Evolutionary conservation across 371 early-diverging fungal species (phyloP).

Genomic region (Rhizomucor miehei): DNA sequence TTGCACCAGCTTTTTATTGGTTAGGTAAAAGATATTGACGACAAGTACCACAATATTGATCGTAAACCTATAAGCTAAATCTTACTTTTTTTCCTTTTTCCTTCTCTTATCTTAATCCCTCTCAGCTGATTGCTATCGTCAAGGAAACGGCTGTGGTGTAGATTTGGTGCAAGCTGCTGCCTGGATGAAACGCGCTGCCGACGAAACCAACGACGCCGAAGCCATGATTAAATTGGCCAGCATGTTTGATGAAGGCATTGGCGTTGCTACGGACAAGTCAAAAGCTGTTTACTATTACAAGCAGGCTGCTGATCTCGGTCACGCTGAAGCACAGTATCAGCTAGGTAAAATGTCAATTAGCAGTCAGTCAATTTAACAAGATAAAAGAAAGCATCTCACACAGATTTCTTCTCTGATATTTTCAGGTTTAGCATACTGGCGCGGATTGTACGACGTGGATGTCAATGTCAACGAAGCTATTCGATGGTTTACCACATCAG

Average conservation of each 20-base stretch:
- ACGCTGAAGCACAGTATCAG: slow-evolving; percentile 39
- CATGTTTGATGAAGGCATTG: slow-evolving; percentile 23
- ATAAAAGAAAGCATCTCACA: neutral
- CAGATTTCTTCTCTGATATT: neutral
- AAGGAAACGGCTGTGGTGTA: slow-evolving; percentile 24
- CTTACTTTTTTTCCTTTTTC: too few species aligned
- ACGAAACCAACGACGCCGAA: slow-evolving; percentile 23
- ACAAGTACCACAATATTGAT: too few species aligned
- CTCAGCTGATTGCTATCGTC: slow-evolving; percentile 24
- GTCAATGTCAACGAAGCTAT: slow-evolving; percentile 23
- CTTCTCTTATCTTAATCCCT: neutral
- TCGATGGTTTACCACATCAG: slow-evolving; percentile 32
- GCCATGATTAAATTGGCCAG: slow-evolving; percentile 27
- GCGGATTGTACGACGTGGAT: slow-evolving; percentile 19
- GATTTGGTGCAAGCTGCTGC: slow-evolving; percentile 17
- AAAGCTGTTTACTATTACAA: slow-evolving; percentile 19
- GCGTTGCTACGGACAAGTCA: slow-evolving; percentile 4
- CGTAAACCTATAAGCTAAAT: too few species aligned
- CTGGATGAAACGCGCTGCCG: slow-evolving; percentile 26
- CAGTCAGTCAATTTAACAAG: neutral
- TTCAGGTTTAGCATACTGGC: slow-evolving; percentile 24
- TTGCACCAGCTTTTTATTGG: slow-evolving; percentile 35
- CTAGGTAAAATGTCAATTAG: slow-evolving; percentile 31
- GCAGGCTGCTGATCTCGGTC: slow-evolving; percentile 23
- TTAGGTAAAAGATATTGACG: slow-evolving; percentile 26